phyloP scores from a whole-genome alignment of 2,329 filamentous ascomycete genomes.

The Aspergillus sp. region DNA sequence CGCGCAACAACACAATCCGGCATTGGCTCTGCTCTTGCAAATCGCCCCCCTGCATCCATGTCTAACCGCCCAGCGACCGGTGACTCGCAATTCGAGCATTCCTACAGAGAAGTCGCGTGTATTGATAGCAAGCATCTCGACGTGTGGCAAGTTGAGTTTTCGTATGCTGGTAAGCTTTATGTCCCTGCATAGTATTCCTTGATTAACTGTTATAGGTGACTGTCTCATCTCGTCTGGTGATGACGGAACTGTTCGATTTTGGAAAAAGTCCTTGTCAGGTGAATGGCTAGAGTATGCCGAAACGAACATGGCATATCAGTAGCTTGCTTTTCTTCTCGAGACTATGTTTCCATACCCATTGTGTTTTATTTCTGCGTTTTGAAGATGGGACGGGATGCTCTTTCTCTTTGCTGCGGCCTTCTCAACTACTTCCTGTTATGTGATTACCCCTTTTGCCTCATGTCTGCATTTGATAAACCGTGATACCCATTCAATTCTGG shows the following conservation, averaged over 20 bases:
- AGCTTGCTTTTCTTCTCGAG: slow-evolving; percentile 1
- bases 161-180: slow-evolving; percentile 32
- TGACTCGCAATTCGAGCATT: slow-evolving; percentile 38
- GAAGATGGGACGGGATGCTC: too few species aligned
- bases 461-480: neutral
- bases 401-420: too few species aligned
- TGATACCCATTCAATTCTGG: neutral
- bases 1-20: slow-evolving; percentile 35
- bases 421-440: too few species aligned
- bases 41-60: slow-evolving; percentile 23
- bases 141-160: slow-evolving; percentile 43
- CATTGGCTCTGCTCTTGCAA: slow-evolving; percentile 39
- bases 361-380: too few species aligned
- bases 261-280: slow-evolving; percentile 39
- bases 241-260: slow-evolving; percentile 38
- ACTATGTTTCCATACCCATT: too few species aligned
- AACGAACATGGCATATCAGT: slow-evolving; percentile 34
- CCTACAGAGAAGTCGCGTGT: slow-evolving; percentile 37
- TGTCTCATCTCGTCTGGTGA: slow-evolving; percentile 41
- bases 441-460: too few species aligned
- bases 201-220: slow-evolving; percentile 26
- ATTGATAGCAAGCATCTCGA: slow-evolving; percentile 42
- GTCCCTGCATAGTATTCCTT: neutral
- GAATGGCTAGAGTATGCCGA: slow-evolving; percentile 43
- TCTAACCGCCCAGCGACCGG: slow-evolving; percentile 28